A percentile compares a stretch with the other conserved stretches of the same genome.
phyloP scores from a whole-genome alignment of 2,329 filamentous ascomycete genomes.

The Penicillium sp. region DNA sequence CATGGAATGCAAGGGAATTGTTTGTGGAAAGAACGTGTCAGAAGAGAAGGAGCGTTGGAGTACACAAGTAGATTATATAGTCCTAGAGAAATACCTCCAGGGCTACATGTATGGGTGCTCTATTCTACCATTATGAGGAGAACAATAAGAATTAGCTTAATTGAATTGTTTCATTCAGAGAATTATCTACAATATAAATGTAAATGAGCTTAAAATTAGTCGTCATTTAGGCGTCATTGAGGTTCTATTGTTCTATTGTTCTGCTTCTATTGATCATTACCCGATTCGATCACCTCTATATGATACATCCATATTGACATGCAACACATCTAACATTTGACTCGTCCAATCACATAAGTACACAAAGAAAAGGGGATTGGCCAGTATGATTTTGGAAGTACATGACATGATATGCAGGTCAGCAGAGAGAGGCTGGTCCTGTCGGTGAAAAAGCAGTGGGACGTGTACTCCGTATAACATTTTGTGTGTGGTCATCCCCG shows the following conservation, averaged over 20 bases:
- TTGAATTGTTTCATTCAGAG: neutral
- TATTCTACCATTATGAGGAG: neutral
- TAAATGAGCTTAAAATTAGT: neutral
- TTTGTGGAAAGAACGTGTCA: neutral
- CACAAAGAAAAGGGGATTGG: neutral
- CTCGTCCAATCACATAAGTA: neutral
- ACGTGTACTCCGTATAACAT: neutral
- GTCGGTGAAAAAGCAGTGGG: neutral
- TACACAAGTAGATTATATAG: neutral
- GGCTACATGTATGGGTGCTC: neutral
- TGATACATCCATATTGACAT: neutral
- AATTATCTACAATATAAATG: neutral
- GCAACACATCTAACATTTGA: neutral
- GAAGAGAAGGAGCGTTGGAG: neutral
- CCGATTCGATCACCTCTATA: neutral
- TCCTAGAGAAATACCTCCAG: neutral
- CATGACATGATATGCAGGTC: constrained; percentile 1
- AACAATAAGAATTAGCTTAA: neutral
- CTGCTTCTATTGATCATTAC: neutral
- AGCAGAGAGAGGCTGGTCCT: neutral
- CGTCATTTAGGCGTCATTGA: neutral
- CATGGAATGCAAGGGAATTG: neutral
- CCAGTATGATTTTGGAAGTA: neutral
- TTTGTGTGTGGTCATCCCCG: constrained; percentile 1
- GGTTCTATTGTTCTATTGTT: neutral